Evolutionary conservation across 805 yeast genomes (phyloP), one percentile per base, ranked within the genome.

Genomic region (Komagataella populi): DNA sequence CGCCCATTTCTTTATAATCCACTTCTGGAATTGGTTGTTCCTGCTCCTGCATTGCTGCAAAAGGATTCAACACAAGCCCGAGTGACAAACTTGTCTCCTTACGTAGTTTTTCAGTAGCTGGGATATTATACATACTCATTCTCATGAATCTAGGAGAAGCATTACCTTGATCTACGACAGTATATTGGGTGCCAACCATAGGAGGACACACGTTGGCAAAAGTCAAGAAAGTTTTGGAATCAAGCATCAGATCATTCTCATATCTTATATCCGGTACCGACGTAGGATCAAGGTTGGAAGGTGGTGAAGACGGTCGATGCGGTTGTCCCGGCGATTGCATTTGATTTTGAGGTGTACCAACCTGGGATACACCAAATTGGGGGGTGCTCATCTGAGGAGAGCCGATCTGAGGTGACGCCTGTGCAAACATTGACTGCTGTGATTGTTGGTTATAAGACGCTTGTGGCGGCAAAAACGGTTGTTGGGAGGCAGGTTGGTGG

Each of bases 151-250:
- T 79, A 3, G 98, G 93, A 22, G 87, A 80, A 3, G 96, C 80
- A 6, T 83, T 78, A 5, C 95, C 96, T 63, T 90, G 95, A 63
- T 93, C 98, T 24, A 78, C 70, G 1, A 84, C 77, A 48, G 70
- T 71, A 60, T 72, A 87, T 55, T 79, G 82, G 1, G 87, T 78
- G 0, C 91, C 86, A 0, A 95, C 83, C 12, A 80, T 70, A 3
- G 98, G 98, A 4, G 98, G 96, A 8, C 79, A 74, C 1, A 87
- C 83, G 60, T 87, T 80, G 61, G 82, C 80, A 58, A 86, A 81
- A 1, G 96, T 84, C 49, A 75, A 73, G 65, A 87, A 90, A 1
- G 77, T 63, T 47, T 64, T 65, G 55, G 68, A 56, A 56, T 67
- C 57, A 54, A 67, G 66, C 51, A 68, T 65, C 22, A 66, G 58